Percentiles rank a stretch among this genome's conserved stretches.
Evolutionary conservation across 78 protist species (phyloP).

Genomic region (Tieghemostelium lacteum): DNA sequence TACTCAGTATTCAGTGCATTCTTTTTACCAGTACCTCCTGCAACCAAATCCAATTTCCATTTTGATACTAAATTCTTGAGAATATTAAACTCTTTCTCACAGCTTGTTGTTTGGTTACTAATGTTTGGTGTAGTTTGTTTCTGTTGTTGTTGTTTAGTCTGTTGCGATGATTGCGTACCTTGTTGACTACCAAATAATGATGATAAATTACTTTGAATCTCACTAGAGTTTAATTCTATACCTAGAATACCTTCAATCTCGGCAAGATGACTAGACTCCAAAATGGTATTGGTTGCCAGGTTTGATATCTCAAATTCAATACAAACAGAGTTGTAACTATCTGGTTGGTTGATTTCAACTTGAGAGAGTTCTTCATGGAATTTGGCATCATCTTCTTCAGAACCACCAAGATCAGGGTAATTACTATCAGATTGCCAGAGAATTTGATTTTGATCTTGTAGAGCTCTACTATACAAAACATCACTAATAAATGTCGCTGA

Average conservation of each 20-base stretch:
- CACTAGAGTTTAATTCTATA: neutral
- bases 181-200: neutral
- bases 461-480: conserved; percentile 61
- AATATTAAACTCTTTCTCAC: conserved; percentile 79
- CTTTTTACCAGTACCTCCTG: conserved; percentile 34
- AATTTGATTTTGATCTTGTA: conserved; percentile 46
- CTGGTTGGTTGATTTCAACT: conserved; percentile 56
- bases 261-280: conserved; percentile 76
- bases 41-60: conserved; percentile 79
- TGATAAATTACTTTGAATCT: neutral
- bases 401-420: conserved; percentile 93
- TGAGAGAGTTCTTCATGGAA: conserved; percentile 65
- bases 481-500: conserved; percentile 53
- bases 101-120: conserved; percentile 36
- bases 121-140: neutral
- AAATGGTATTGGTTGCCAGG: conserved; percentile 88
- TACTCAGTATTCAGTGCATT: neutral
- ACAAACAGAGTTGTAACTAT: conserved; percentile 85
- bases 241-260: conserved; percentile 77
- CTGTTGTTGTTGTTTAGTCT: neutral
- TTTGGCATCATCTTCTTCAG: conserved; percentile 89
- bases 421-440: conserved; percentile 86
- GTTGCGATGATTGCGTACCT: neutral
- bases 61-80: conserved; percentile 76
- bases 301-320: conserved; percentile 81